Evolutionary conservation across 768 basidiomycete species (phyloP).

Genomic region (Hygrophoropsis aurantiaca): DNA sequence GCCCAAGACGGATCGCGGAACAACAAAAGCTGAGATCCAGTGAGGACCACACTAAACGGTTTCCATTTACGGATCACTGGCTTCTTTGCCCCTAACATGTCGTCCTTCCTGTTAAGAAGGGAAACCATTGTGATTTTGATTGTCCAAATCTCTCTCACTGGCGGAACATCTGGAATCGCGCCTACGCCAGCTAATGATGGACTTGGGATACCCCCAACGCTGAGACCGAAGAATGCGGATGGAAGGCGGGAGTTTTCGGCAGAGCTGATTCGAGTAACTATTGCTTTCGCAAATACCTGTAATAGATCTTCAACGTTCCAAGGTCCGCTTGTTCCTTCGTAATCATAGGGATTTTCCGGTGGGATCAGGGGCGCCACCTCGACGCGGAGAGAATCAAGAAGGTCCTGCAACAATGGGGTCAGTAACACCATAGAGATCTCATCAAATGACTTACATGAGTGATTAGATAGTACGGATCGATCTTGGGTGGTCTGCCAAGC

Average conservation of each 20-base stretch:
- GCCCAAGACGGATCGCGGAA: constrained; percentile 75
- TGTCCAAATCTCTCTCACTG: constrained; percentile 35
- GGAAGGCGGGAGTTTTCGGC: constrained; percentile 38
- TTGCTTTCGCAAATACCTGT: constrained; percentile 59
- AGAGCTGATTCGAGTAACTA: constrained; percentile 53
- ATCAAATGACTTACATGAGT: constrained; percentile 55
- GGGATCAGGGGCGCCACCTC: constrained; percentile 62
- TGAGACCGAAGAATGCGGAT: constrained; percentile 41
- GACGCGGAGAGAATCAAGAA: constrained; percentile 67
- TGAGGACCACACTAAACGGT: constrained; percentile 80
- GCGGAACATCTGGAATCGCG: constrained; percentile 21
- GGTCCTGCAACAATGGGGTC: constrained; percentile 41
- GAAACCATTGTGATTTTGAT: constrained; percentile 83
- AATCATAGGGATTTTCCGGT: constrained; percentile 62
- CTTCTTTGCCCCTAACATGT: constrained; percentile 72
- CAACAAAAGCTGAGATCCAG: constrained; percentile 87
- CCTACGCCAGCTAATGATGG: constrained; percentile 29
- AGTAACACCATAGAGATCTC: constrained; percentile 6
- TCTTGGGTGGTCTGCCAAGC: constrained; percentile 61
- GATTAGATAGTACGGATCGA: constrained; percentile 93
- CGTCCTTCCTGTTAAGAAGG: constrained; percentile 79
- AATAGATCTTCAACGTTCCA: constrained; percentile 72
- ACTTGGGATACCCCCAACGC: constrained; percentile 34
- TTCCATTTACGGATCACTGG: constrained; percentile 84
- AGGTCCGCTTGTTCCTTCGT: constrained; percentile 60